Evolutionary conservation across 306 rosid genomes (phyloP), one percentile per base, ranked within the genome.

Genomic region (Vigna trinervia): DNA sequence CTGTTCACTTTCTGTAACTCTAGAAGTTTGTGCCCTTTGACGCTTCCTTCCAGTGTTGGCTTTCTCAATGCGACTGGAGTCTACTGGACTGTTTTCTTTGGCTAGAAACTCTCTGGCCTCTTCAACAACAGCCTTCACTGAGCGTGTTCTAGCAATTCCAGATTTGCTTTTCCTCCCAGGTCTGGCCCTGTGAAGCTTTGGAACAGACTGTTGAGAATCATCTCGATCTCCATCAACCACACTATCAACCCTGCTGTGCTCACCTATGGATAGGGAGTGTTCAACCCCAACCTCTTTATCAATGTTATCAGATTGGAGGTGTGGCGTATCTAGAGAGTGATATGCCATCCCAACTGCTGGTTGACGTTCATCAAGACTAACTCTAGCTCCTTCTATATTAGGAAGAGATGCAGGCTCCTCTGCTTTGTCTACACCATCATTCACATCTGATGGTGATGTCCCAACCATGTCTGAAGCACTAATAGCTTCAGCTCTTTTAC

Each of bases 51-150:
- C 76, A 62, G 80, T 70, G 69, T 67, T 87, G 45, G 79, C 80
- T 77, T 81, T 87, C 79, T 76, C 87, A 48, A 64, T 45, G 41
- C 1, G 71, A 78, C 64, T 83, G 64, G 93, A 86, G 74, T 84
- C 91, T 64, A 82, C 97, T 65, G 13, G 86, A 58, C 88, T 84
- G 72, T 83, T 85, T 71, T 82, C 88, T 56, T 79, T 85, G 61
- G 91, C 92, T 14, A 92, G 83, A 84, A 84, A 89, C 51, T 77
- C 85, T 73, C 87, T 88, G 36, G 96, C 96, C 80, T 89, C 95
- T 88, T 89, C 83, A 86, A 92, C 93, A 20, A 78, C 94, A 17
- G 88, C 91, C 86, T 89, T 89, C 82, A 88, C 90, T 10, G 97
- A 84, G 70, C 74, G 90, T 34, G 97, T 89, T 85, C 94, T 88